These are phyloP conservation scores for Neonectria magnoliae DNA, from an alignment of 2,329 filamentous ascomycete species.

Conservation along the genomic window DNA sequence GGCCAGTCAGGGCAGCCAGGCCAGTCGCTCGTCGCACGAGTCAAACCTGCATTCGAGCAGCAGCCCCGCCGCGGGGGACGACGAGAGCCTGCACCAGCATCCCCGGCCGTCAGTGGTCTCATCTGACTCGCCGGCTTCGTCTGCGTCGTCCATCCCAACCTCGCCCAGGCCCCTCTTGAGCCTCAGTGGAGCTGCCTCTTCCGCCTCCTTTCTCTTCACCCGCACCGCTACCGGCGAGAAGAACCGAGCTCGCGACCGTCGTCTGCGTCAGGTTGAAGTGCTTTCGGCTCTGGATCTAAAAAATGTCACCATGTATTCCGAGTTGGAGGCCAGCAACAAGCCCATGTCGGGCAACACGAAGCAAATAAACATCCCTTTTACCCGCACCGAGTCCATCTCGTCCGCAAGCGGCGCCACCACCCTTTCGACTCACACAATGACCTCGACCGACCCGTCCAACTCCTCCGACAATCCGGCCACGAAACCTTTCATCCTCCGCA, in stretches of 20 bases:
- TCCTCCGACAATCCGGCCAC: constrained; percentile 54
- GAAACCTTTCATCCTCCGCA: constrained; percentile 73
- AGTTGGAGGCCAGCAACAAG: constrained; percentile 45
- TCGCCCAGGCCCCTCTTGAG: constrained; percentile 32
- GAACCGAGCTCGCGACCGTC: constrained; percentile 35
- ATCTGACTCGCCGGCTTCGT: constrained; percentile 38
- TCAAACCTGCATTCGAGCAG: constrained; percentile 41
- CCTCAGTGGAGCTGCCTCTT: constrained; percentile 11
- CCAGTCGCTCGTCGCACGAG: constrained; percentile 43
- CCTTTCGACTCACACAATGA: constrained; percentile 57
- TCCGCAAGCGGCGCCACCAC: constrained; percentile 56
- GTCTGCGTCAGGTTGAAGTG: constrained; percentile 33
- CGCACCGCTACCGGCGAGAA: constrained; percentile 34
- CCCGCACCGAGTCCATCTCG: constrained; percentile 58
- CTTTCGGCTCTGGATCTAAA: constrained; percentile 42
- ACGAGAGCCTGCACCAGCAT: constrained; percentile 33
- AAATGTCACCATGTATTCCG: constrained; percentile 51
- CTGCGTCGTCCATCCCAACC: constrained; percentile 25
- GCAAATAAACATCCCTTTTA: constrained; percentile 49
- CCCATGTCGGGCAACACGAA: constrained; percentile 42
- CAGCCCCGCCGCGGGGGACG: constrained; percentile 43
- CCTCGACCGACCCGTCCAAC: constrained; percentile 58
- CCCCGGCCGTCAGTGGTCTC: constrained; percentile 31
- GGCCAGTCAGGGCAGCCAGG: constrained; percentile 41
- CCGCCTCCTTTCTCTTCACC: constrained; percentile 37